Base-by-base conservation (phyloP, 768 basidiomycete genomes). In the Saitozyma sp. region DNA sequence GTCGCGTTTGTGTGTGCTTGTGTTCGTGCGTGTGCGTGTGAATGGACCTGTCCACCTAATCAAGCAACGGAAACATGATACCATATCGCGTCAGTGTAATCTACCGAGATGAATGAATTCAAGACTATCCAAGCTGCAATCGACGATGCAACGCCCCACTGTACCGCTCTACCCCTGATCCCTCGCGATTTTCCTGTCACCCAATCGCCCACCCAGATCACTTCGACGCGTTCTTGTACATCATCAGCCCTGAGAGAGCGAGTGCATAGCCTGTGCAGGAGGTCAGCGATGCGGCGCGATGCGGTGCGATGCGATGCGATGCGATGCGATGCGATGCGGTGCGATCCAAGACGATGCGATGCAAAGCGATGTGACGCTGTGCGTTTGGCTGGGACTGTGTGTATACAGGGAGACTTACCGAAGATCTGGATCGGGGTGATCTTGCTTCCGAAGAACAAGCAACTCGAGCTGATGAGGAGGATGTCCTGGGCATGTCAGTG, bases 391-490 rank as follows among this genome's bases (percentile, higher is more conserved):
- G n/a, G 20, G 45, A 50, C 16, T 41, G 10, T 50, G 37, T 17
- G 43, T 49, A 8, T 9, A 16, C 13, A 13, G 17, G n/a, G 6
- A 13, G 16, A 71, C 82, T 39, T 61, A 86, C 90, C 92, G 71
- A 93, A 83, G 38, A 95, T 82, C 78, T 98, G 94, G 11, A 92
- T 78, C 9, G 87, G 86, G 14, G 91, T 89, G 72, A 98, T 86
- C 10, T 79, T 77, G 17, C 85, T 84, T 43, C 89, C 87, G 71
- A 94, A 94, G 66, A 97, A 82, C 56, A 92, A 74, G 17, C 93
- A 91, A 3, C 91, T 93, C 50, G 91, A 91, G 3, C 85, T 84
- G 79, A 98, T 92, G 63, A 97, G 86, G 9, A 98, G 84, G 66
- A 98, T 97, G 77, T 98, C 95, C 90, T 90, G 79, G 60, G 19